Percentiles rank a stretch among this genome's conserved stretches.
Conservation (phyloP, 139 green algal genomes). For the Zygnema circumcarinatum region DNA sequence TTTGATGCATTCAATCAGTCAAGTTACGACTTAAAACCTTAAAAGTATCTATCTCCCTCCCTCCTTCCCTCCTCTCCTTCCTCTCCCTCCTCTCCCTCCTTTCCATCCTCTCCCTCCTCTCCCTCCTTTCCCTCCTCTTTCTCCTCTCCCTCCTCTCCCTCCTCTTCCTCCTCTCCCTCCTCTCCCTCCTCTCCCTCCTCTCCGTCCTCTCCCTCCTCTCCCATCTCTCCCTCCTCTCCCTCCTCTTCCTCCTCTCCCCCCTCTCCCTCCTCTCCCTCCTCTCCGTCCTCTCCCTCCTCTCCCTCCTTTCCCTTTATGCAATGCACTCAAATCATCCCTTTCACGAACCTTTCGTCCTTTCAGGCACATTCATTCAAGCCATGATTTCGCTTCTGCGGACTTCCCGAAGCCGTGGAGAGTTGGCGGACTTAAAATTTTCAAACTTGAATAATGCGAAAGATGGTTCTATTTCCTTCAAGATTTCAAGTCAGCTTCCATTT, state of each 20-base stretch:
- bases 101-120: background rate
- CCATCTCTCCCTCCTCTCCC: background rate
- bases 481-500: no score
- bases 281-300: background rate
- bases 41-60: conserved; percentile 11
- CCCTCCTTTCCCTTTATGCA: background rate
- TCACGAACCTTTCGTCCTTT: background rate
- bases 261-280: conserved; percentile 20
- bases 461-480: background rate
- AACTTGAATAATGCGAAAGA: background rate
- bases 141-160: background rate
- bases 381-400: background rate
- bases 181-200: background rate
- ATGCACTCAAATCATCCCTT: background rate
- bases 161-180: background rate
- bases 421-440: no score
- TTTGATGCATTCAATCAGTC: no score
- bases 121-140: conserved; percentile 22
- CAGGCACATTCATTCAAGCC: background rate
- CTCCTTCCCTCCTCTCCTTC: conserved; percentile 35
- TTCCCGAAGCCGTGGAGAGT: background rate
- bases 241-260: background rate
- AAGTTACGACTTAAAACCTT: no score
- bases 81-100: background rate
- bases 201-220: conserved; percentile 13